Conservation (phyloP, 257 asterid species). For the Penstemon eatonii region DNA sequence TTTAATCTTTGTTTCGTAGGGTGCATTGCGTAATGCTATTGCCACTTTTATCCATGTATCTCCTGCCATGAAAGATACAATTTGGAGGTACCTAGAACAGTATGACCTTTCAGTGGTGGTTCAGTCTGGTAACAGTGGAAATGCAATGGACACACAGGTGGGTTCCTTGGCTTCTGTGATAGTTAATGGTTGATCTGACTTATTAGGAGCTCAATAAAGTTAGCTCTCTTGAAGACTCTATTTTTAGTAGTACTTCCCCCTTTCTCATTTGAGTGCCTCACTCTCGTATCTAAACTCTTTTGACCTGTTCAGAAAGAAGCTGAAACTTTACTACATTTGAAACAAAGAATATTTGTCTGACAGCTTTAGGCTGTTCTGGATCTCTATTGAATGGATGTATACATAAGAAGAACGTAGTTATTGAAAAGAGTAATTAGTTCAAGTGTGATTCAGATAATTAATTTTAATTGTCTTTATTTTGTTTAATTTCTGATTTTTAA, state of each 20-base stretch:
- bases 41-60: slow-evolving; percentile 77
- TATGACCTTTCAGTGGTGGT: slow-evolving; percentile 96
- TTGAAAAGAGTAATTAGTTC: slow-evolving; percentile 3
- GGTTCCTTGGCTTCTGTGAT: slow-evolving; percentile 21
- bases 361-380: slow-evolving; percentile 4
- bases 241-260: not conserved
- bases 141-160: slow-evolving; percentile 77
- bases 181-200: slow-evolving; percentile 14
- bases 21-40: slow-evolving; percentile 83
- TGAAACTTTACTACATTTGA: not conserved
- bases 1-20: slow-evolving; percentile 46
- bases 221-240: slow-evolving; percentile 2
- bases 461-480: not conserved
- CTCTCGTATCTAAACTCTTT: not conserved
- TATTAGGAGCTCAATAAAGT: not conserved
- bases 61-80: slow-evolving; percentile 76
- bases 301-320: slow-evolving; percentile 3
- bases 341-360: not conserved
- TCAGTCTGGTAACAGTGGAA: slow-evolving; percentile 59
- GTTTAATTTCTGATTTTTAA: slow-evolving; percentile 14
- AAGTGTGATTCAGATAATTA: not conserved
- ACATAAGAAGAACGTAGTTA: not conserved
- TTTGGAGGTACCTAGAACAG: slow-evolving; percentile 93
- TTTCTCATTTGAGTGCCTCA: slow-evolving; percentile 14
- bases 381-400: slow-evolving; percentile 2